Base-by-base conservation (phyloP, 2,329 filamentous ascomycete species). In the Talaromyces sp. region DNA sequence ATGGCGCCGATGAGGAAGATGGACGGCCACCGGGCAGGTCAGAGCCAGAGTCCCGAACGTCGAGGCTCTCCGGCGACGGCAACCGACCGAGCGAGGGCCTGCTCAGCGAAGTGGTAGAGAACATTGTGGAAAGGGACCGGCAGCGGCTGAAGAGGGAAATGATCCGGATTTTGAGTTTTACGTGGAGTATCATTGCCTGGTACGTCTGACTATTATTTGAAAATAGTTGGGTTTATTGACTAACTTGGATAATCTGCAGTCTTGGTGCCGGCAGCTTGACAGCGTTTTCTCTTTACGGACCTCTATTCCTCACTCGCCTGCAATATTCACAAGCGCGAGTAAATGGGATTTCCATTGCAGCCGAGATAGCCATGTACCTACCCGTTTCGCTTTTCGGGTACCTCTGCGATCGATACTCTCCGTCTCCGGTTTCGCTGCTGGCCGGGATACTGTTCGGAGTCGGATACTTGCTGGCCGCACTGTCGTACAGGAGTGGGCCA, bases 231-330 rank as follows among this genome's bases (percentile, higher is more conserved):
- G 14, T 11, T n/a, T 29, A 19, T 38, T 49, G 43, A 50, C 24
- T 11, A 27, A 51, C 29, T 27, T 21, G 29, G 50, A 19, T 55
- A 62, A 54, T 63, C 58, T 57, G 46, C 67, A 82, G 80, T 67
- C 83, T 97, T 32, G 95, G 90, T 73, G 93, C 92, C 31, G 95
- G 93, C 63, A 96, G 91, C 69, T 91, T 98, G 70, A 92, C 91
- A 55, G 90, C 92, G 55, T 99, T 95, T 79, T 96, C 92, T 38
- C 86, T 99, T 32, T 99, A 98, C 73, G 95, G 90, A 9, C 93
- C 91, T 66, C 82, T 96, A 54, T 91, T 99, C 78, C 91, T 96
- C 74, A 88, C 89, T 59, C 87, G 88, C 51, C 82, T 99, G 56
- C 89, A 87, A 70, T 99, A 98, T 77, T 89, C 87, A 3, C 95